Base-by-base conservation (phyloP, 257 asterid genomes). In the Schizonepeta tenuifolia region DNA sequence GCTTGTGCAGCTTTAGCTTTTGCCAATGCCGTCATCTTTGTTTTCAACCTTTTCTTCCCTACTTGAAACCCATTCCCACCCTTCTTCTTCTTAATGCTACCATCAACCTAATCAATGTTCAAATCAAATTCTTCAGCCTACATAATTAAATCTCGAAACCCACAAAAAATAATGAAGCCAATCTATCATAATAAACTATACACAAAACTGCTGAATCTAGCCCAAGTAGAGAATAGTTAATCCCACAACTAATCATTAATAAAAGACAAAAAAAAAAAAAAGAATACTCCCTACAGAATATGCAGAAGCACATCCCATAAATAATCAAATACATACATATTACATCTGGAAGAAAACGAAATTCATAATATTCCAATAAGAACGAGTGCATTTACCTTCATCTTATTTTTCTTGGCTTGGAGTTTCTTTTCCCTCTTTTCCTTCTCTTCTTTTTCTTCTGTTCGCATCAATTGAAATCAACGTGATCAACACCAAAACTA, bases 1-100 rank as follows among this genome's bases (percentile, higher is more conserved):
- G 97, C 99, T 72, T 95, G 99, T 33, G 96, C 97, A 72, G 97
- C 99, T 83, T 92, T 92, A 77, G 99, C 98, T 83, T 90, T 95
- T 9, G 96, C 96, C 80, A 87, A 80, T 7, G 96, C 84, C 3
- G 98, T 95, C 96, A 90, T 47, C 82, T 79, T 88, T 1, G 92
- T 95, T 78, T 95, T 92, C 88, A 95, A 72, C 84, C 85, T 95
- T 56, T 88, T 92, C 96, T 92, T 95, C 49, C 99, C 99, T 55
- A 95, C 99, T 80, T 83, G 94, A 87, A 89, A 95, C 56, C 92
- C 87, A 78, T 83, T 71, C 40, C 81, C 86, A 74, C 88, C 86
- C 72, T 81, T 93, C 90, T 87, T 88, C 82, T 89, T 91, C 86
- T 84, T 87, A 65, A 67, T 84, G 78, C 81, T 78, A 76, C 96